A percentile compares a stretch with the other conserved stretches of the same genome.
Evolutionary conservation across 1,284 basidiomycete genomes (phyloP).

Genomic region (Ceratobasidium sp.): DNA sequence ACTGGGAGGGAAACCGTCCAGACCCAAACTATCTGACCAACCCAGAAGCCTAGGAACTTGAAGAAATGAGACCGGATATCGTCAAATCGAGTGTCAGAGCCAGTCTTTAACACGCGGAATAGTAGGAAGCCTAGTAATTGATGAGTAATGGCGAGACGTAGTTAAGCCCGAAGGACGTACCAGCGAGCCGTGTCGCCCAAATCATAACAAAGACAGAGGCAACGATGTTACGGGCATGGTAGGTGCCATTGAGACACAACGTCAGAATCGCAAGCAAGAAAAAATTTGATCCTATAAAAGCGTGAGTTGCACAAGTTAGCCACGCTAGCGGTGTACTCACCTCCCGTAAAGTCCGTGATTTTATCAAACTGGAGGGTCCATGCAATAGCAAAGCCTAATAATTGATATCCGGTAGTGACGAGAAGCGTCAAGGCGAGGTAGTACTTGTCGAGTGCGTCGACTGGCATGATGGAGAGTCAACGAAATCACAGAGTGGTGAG

Average conservation of each 20-base stretch:
- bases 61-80: slow-evolving; percentile 72
- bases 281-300: slow-evolving; percentile 68
- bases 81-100: slow-evolving; percentile 73
- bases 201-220: slow-evolving; percentile 69
- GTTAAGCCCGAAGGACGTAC: slow-evolving; percentile 49
- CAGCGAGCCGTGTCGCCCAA: slow-evolving; percentile 68
- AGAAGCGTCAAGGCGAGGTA: slow-evolving; percentile 75
- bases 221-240: slow-evolving; percentile 68
- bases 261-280: slow-evolving; percentile 70
- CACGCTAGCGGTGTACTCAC: slow-evolving; percentile 51
- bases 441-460: slow-evolving; percentile 68
- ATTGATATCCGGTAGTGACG: slow-evolving; percentile 73
- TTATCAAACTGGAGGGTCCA: slow-evolving; percentile 73
- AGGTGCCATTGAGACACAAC: slow-evolving; percentile 64
- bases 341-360: slow-evolving; percentile 74
- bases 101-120: slow-evolving; percentile 72
- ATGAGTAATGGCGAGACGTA: background rate
- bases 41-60: slow-evolving; percentile 70
- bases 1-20: slow-evolving; percentile 75
- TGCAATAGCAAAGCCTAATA: slow-evolving; percentile 72
- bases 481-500: background rate
- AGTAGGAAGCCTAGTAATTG: slow-evolving; percentile 65
- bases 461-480: slow-evolving; percentile 55
- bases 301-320: slow-evolving; percentile 1
- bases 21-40: slow-evolving; percentile 70